Conservation (phyloP, 495 filamentous ascomycete genomes). For the Lentithecium fluviatile region DNA sequence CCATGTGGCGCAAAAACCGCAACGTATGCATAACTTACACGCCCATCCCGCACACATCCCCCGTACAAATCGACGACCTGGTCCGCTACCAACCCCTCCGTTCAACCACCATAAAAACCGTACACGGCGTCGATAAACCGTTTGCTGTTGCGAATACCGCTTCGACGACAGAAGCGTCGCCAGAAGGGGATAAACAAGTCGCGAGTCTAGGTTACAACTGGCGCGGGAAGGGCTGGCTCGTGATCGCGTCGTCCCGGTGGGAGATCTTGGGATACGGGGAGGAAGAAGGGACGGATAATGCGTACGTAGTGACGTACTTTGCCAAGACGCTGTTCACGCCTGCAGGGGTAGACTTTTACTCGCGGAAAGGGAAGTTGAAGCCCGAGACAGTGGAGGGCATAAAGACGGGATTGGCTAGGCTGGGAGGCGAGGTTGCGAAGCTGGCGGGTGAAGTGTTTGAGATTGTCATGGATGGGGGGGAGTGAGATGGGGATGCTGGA, state of each 20-base stretch:
- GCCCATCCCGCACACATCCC: constrained; percentile 32
- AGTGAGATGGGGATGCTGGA: no score
- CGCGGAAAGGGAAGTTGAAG: constrained; percentile 54
- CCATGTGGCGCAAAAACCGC: constrained; percentile 68
- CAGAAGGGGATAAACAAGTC: constrained; percentile 38
- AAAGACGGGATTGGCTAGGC: constrained; percentile 38
- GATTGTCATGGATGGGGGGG: constrained; percentile 42
- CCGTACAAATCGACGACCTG: constrained; percentile 59
- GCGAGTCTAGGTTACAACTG: constrained; percentile 58
- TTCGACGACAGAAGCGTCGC: no score
- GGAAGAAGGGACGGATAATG: constrained; percentile 43
- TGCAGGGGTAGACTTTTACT: constrained; percentile 73
- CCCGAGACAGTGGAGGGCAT: constrained; percentile 50
- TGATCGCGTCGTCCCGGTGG: constrained; percentile 66
- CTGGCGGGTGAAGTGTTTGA: constrained; percentile 45
- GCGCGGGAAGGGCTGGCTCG: constrained; percentile 68
- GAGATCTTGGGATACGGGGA: constrained; percentile 71
- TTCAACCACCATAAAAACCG: constrained; percentile 52
- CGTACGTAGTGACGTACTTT: constrained; percentile 75
- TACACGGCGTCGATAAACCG: constrained; percentile 64
- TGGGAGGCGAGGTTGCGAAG: constrained; percentile 44
- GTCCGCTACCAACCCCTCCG: constrained; percentile 60
- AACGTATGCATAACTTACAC: constrained; percentile 76
- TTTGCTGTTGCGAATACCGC: neutral
- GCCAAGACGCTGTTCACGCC: constrained; percentile 71